phyloP scores from a whole-genome alignment of 2,329 filamentous ascomycete species.

The Seiridium unicorne region DNA sequence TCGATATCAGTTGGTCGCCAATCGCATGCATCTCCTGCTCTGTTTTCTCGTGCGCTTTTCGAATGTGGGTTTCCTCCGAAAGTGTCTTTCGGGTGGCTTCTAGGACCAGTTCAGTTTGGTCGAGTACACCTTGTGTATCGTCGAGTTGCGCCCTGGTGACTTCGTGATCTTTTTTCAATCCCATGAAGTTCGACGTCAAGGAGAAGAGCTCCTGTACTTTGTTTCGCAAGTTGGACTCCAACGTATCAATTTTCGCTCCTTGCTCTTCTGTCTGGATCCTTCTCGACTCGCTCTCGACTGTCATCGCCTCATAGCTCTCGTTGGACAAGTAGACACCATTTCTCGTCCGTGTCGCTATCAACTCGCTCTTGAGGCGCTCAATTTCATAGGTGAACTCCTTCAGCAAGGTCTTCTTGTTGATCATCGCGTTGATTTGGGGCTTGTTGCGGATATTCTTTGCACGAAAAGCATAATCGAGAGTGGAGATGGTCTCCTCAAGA shows the following conservation, averaged over 20 bases:
- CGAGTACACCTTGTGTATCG: constrained; percentile 76
- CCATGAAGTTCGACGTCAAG: constrained; percentile 83
- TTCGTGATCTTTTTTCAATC: constrained; percentile 87
- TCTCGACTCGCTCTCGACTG: constrained; percentile 85
- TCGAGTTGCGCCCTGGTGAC: constrained; percentile 69
- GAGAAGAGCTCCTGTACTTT: constrained; percentile 91
- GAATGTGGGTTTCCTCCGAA: constrained; percentile 74
- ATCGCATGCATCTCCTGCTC: constrained; percentile 74
- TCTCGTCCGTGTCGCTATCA: constrained; percentile 87
- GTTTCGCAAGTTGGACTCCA: constrained; percentile 86
- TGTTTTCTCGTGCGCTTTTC: constrained; percentile 82
- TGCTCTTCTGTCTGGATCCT: constrained; percentile 92
- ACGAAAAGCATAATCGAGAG: constrained; percentile 93
- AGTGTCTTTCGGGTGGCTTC: constrained; percentile 73
- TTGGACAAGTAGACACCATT: constrained; percentile 94
- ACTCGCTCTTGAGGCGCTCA: constrained; percentile 88
- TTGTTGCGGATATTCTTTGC: constrained; percentile 99
- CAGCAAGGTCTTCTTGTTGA: constrained; percentile 90
- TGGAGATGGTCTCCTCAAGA: constrained; percentile 96
- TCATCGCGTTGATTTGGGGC: constrained; percentile 87
- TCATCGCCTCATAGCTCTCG: constrained; percentile 88
- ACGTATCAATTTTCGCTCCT: constrained; percentile 83
- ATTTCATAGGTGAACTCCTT: constrained; percentile 90
- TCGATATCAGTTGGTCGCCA: constrained; percentile 74
- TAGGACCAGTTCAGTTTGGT: constrained; percentile 85